A percentile compares a stretch with the other conserved stretches of the same genome.
phyloP scores from a whole-genome alignment of 345 rosid species.

The Stellera chamaejasme region DNA sequence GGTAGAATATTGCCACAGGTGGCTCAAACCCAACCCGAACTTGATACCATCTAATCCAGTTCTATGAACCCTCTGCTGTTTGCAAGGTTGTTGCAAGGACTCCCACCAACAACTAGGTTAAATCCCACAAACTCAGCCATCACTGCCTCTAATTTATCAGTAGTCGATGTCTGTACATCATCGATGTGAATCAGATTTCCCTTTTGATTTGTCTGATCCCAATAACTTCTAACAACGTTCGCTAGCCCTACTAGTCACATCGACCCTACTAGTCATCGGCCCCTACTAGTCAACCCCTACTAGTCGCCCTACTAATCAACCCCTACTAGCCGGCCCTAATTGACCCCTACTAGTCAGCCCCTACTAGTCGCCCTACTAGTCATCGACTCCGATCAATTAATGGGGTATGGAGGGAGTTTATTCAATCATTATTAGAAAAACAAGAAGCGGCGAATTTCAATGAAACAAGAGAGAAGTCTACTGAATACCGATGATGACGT shows the following conservation, averaged over 20 bases:
- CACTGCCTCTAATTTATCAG: conserved; percentile 33
- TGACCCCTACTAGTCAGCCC: too few species aligned
- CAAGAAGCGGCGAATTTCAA: conserved; percentile 43
- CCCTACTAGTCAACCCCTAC: too few species aligned
- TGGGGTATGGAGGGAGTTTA: too few species aligned
- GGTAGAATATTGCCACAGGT: too few species aligned
- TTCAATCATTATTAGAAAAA: conserved; percentile 13
- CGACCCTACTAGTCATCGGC: too few species aligned
- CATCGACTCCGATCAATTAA: too few species aligned
- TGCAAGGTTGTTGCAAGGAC: conserved; percentile 88
- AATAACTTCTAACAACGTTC: conserved; percentile 52
- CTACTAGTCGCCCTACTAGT: too few species aligned
- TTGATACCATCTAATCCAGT: conserved; percentile 87
- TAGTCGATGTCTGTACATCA: conserved; percentile 44
- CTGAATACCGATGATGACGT: conserved; percentile 33
- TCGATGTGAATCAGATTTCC: conserved; percentile 48
- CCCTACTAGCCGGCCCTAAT: too few species aligned
- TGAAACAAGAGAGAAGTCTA: conserved; percentile 19
- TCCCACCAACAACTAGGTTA: conserved; percentile 85
- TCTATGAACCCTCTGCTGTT: conserved; percentile 67
- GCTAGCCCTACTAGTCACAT: too few species aligned
- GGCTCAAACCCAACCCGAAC: too few species aligned
- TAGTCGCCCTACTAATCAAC: too few species aligned
- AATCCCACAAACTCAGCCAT: conserved; percentile 58
- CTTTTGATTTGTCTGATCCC: conserved; percentile 91